phyloP scores from a whole-genome alignment of 2,329 filamentous ascomycete species.

The Colletotrichum lentis region DNA sequence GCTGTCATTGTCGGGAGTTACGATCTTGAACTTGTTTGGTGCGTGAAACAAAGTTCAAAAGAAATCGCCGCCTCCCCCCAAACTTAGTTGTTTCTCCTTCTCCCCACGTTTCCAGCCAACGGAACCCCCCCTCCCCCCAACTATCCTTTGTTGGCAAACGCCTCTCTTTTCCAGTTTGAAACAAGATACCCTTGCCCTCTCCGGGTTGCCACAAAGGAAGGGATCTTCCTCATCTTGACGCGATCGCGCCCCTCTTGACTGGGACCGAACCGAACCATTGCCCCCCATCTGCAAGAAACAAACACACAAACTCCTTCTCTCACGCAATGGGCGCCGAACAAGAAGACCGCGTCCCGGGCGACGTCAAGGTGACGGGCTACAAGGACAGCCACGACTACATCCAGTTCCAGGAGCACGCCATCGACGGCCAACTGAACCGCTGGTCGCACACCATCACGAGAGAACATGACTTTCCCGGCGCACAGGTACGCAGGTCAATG shows the following conservation, averaged over 20 bases:
- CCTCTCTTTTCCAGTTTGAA: background rate
- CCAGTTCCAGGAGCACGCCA: constrained; percentile 60
- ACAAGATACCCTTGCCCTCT: background rate
- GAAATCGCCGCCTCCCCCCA: constrained; percentile 10
- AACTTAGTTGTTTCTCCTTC: background rate
- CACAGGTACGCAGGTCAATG: constrained; percentile 68
- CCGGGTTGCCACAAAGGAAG: too few species aligned
- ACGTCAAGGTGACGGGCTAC: constrained; percentile 42
- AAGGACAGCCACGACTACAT: constrained; percentile 62
- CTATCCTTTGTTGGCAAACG: background rate
- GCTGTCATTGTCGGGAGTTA: constrained; percentile 1
- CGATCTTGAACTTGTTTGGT: background rate
- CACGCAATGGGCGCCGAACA: constrained; percentile 21
- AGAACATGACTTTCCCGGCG: constrained; percentile 89
- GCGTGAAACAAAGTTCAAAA: constrained; percentile 29
- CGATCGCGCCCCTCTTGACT: background rate
- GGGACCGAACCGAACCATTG: background rate
- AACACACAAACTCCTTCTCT: background rate
- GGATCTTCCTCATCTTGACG: background rate
- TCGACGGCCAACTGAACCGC: constrained; percentile 73
- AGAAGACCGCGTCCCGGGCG: constrained; percentile 20
- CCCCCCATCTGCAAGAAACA: background rate
- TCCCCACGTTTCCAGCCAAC: background rate
- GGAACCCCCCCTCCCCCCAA: background rate
- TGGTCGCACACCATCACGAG: constrained; percentile 85